A percentile compares a stretch with the other conserved stretches of the same genome.
These are phyloP conservation scores for Aspergillus awamori DNA, from an alignment of 2,329 filamentous ascomycete genomes.

Conservation along the genomic window DNA sequence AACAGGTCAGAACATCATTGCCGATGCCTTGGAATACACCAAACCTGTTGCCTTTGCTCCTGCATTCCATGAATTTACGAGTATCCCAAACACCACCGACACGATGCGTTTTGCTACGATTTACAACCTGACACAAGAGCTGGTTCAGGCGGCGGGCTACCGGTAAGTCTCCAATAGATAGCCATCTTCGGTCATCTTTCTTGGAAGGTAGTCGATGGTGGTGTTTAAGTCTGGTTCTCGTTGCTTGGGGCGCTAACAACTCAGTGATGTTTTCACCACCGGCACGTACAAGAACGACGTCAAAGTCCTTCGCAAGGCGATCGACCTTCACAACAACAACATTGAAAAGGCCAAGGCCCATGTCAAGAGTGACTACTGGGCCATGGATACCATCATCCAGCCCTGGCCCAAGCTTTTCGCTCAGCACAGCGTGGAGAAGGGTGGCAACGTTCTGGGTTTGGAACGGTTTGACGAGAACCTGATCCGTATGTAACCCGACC, in stretches of 20 bases:
- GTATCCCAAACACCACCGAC: slow-evolving; percentile 20
- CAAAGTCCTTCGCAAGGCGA: slow-evolving; percentile 20
- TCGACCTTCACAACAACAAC: slow-evolving; percentile 21
- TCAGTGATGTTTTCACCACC: slow-evolving; percentile 23
- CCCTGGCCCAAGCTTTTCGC: slow-evolving; percentile 44
- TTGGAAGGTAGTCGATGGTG: too few relatives aligned
- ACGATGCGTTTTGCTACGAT: slow-evolving; percentile 20
- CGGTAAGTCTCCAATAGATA: slow-evolving; percentile 10
- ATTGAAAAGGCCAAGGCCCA: slow-evolving; percentile 23
- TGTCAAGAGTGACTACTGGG: slow-evolving; percentile 14
- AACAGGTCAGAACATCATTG: slow-evolving; percentile 20
- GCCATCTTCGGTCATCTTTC: too few relatives aligned
- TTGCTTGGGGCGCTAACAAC: neutral
- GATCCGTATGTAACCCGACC: slow-evolving; percentile 10
- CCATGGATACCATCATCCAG: slow-evolving; percentile 40
- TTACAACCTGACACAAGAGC: slow-evolving; percentile 23
- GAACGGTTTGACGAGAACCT: slow-evolving; percentile 36
- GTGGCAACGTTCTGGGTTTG: slow-evolving; percentile 42
- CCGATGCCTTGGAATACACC: slow-evolving; percentile 1
- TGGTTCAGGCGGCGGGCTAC: slow-evolving; percentile 23
- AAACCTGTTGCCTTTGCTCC: slow-evolving; percentile 16
- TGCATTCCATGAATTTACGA: slow-evolving; percentile 16
- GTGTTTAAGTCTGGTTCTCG: too few relatives aligned
- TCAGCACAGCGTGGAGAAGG: slow-evolving; percentile 37
- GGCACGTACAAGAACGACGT: slow-evolving; percentile 27